phyloP scores from a whole-genome alignment of 345 rosid species.

The Alliaria petiolata region DNA sequence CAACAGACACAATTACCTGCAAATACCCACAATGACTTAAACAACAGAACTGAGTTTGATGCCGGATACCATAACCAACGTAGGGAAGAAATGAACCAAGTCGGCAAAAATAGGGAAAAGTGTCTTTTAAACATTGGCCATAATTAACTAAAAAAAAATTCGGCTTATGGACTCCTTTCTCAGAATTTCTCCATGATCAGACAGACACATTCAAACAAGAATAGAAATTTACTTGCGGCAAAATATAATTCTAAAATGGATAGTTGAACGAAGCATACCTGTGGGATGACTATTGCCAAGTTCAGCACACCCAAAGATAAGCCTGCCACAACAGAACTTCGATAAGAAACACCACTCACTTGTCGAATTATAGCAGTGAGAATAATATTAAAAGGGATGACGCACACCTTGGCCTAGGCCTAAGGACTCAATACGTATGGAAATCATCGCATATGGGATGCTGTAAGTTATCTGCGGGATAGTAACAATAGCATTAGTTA shows the following conservation, averaged over 20 bases:
- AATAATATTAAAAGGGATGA: conserved; percentile 1
- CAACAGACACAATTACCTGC: conserved; percentile 72
- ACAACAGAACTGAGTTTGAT: neutral
- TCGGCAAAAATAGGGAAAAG: neutral
- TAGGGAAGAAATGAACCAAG: neutral
- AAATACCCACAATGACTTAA: neutral
- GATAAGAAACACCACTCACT: conserved; percentile 22
- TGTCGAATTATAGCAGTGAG: neutral
- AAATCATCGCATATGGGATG: conserved; percentile 89
- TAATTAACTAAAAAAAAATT: too few relatives aligned
- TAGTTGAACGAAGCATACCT: conserved; percentile 46
- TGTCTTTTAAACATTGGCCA: neutral
- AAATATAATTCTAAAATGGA: neutral
- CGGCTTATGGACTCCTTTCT: neutral
- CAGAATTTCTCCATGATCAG: neutral
- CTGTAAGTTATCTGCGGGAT: conserved; percentile 81
- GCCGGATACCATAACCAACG: neutral
- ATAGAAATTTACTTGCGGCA: neutral
- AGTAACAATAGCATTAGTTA: conserved; percentile 27
- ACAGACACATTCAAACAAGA: neutral
- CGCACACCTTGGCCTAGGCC: conserved; percentile 94
- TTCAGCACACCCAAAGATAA: conserved; percentile 94
- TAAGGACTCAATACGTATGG: conserved; percentile 74
- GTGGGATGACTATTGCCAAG: conserved; percentile 93
- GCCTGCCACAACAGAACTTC: conserved; percentile 48